A percentile compares a stretch with the other conserved stretches of the same genome.
These are phyloP conservation scores for Sanchytrium tribonematis DNA, from an alignment of 371 early-diverging fungal genomes.

Conservation along the genomic window DNA sequence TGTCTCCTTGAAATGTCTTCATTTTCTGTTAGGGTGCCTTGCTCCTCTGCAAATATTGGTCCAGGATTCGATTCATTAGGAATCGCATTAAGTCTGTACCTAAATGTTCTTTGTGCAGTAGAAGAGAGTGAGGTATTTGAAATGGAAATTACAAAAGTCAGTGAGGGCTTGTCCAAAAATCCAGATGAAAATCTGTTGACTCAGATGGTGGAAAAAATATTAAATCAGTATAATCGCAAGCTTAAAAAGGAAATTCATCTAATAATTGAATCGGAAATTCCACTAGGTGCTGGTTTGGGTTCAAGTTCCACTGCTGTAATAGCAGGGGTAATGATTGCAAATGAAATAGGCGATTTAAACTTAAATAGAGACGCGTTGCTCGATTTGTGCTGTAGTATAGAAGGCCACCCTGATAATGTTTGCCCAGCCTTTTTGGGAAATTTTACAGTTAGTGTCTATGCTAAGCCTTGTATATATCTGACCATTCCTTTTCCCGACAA, in stretches of 20 bases:
- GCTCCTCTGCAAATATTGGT: constrained; percentile 81
- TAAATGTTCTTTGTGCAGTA: constrained; percentile 23
- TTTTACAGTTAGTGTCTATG: constrained; percentile 44
- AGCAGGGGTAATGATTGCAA: constrained; percentile 59
- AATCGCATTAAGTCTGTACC: constrained; percentile 48
- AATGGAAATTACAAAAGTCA: constrained; percentile 8
- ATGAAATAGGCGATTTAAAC: constrained; percentile 33
- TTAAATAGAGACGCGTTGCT: constrained; percentile 39
- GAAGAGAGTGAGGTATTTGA: constrained; percentile 3
- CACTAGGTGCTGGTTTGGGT: constrained; percentile 78
- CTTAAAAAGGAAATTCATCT: constrained; percentile 20
- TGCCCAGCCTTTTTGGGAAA: constrained; percentile 76
- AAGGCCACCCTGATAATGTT: constrained; percentile 88
- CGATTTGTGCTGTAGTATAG: constrained; percentile 58
- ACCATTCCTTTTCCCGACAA: constrained; percentile 30
- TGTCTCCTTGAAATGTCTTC: too few species aligned
- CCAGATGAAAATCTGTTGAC: constrained; percentile 62
- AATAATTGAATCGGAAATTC: constrained; percentile 59
- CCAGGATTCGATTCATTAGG: constrained; percentile 89
- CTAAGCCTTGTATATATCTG: constrained; percentile 13
- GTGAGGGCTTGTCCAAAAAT: constrained; percentile 30
- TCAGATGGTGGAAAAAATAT: constrained; percentile 52
- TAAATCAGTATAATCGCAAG: constrained; percentile 28
- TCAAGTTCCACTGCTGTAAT: constrained; percentile 85
- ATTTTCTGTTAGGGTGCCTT: constrained; percentile 41